Conservation (phyloP, 176 grass and related monocot species). For the Carex cristatella region DNA sequence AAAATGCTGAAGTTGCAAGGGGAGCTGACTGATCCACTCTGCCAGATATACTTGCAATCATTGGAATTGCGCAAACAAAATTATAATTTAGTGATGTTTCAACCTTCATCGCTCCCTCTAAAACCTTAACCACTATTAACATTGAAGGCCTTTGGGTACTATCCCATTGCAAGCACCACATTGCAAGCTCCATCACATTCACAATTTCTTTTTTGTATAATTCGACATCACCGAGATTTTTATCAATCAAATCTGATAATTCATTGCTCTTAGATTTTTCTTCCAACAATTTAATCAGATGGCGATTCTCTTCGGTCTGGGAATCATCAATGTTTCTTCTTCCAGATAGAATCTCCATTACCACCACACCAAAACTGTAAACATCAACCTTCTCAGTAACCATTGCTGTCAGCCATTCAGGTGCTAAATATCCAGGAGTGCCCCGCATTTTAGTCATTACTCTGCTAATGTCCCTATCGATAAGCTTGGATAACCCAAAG, state of each 20-base stretch:
- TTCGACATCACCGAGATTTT: not conserved
- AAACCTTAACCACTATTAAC: slow-evolving; percentile 46
- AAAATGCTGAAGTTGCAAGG: no score
- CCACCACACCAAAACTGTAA: slow-evolving; percentile 54
- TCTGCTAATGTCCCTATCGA: slow-evolving; percentile 32
- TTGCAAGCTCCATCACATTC: slow-evolving; percentile 37
- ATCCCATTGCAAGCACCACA: slow-evolving; percentile 49
- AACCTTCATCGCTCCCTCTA: slow-evolving; percentile 36
- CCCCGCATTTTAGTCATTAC: slow-evolving; percentile 43
- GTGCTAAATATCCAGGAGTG: slow-evolving; percentile 49
- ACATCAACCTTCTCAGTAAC: slow-evolving; percentile 52
- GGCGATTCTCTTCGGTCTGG: slow-evolving; percentile 12
- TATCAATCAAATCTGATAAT: slow-evolving; percentile 34
- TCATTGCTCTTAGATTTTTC: slow-evolving; percentile 20
- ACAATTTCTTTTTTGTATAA: slow-evolving; percentile 26
- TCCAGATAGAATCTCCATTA: slow-evolving; percentile 24
- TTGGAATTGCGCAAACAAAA: not conserved
- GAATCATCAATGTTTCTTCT: slow-evolving; percentile 50
- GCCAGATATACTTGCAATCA: no score
- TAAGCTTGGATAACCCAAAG: slow-evolving; percentile 59
- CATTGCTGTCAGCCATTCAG: slow-evolving; percentile 46
- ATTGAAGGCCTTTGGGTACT: slow-evolving; percentile 40
- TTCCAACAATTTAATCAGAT: slow-evolving; percentile 42
- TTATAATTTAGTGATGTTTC: slow-evolving; percentile 23
- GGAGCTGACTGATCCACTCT: no score